Conservation (phyloP, 495 filamentous ascomycete genomes). For the Penicillium egyptiacum region DNA sequence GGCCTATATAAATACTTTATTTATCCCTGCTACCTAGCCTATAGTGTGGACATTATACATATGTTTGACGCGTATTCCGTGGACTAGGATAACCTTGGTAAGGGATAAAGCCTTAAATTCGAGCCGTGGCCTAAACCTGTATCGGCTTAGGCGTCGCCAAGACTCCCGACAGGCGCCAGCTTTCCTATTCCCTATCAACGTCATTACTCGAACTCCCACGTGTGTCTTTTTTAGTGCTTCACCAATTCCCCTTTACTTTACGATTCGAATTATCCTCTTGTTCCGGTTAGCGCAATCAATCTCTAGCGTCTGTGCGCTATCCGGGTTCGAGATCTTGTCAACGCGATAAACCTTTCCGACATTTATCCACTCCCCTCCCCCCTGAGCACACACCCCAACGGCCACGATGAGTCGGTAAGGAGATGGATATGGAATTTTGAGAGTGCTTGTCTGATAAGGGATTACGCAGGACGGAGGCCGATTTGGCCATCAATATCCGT, state of each 20-base stretch:
- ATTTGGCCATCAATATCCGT: conserved; percentile 91
- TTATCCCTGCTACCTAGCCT: neutral
- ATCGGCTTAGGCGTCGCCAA: conserved; percentile 34
- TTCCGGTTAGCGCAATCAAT: conserved; percentile 20
- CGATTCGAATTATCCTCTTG: conserved; percentile 13
- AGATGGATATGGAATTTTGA: neutral
- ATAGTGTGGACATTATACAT: neutral
- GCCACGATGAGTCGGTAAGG: conserved; percentile 50
- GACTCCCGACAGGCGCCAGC: conserved; percentile 38
- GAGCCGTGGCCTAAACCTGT: conserved; percentile 4
- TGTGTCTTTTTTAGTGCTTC: conserved; percentile 14
- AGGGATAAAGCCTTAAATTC: neutral
- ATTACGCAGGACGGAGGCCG: conserved; percentile 74
- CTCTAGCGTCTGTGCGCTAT: conserved; percentile 21
- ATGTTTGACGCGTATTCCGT: conserved; percentile 1
- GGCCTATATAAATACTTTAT: neutral
- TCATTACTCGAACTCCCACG: conserved; percentile 34
- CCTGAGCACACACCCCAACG: conserved; percentile 23
- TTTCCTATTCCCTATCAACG: conserved; percentile 39
- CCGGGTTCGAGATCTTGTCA: conserved; percentile 26
- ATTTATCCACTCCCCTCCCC: conserved; percentile 24
- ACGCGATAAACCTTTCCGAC: conserved; percentile 13
- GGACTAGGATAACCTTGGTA: neutral
- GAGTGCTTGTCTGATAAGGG: neutral
- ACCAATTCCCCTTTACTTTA: conserved; percentile 1